These are phyloP conservation scores for Dothistroma septosporum DNA, from an alignment of 2,329 filamentous ascomycete genomes.

Conservation along the genomic window DNA sequence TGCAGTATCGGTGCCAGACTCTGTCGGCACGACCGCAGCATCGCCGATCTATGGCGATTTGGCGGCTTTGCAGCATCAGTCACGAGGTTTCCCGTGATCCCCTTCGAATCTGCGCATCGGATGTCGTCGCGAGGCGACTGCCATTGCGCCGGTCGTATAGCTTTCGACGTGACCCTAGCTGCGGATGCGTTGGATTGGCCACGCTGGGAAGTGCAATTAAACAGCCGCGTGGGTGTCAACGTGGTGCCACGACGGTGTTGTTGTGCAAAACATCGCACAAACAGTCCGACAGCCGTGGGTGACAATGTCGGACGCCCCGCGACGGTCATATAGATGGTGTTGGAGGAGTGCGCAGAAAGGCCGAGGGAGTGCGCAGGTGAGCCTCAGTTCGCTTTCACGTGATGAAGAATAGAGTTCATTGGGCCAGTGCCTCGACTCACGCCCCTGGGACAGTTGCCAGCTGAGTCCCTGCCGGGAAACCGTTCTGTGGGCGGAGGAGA, in stretches of 20 bases:
- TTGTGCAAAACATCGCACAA: background rate
- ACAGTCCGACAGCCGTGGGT: background rate
- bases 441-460: background rate
- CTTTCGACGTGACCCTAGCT: background rate
- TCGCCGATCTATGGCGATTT: background rate
- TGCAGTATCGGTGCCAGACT: background rate
- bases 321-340: background rate
- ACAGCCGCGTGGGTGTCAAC: background rate
- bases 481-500: background rate
- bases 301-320: background rate
- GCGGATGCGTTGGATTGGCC: conserved; percentile 6
- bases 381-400: background rate
- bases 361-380: background rate
- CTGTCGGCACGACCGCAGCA: background rate
- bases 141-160: background rate
- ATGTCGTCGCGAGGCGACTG: background rate
- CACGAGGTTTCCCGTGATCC: background rate
- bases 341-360: background rate
- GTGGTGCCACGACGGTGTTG: background rate
- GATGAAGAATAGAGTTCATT: background rate
- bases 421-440: background rate
- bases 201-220: conserved; percentile 5
- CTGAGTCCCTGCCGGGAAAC: background rate
- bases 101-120: background rate
- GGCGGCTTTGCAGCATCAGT: background rate